These are phyloP conservation scores for Rhododendron vialii DNA, from an alignment of 148 eudicot genomes.

Conservation along the genomic window DNA sequence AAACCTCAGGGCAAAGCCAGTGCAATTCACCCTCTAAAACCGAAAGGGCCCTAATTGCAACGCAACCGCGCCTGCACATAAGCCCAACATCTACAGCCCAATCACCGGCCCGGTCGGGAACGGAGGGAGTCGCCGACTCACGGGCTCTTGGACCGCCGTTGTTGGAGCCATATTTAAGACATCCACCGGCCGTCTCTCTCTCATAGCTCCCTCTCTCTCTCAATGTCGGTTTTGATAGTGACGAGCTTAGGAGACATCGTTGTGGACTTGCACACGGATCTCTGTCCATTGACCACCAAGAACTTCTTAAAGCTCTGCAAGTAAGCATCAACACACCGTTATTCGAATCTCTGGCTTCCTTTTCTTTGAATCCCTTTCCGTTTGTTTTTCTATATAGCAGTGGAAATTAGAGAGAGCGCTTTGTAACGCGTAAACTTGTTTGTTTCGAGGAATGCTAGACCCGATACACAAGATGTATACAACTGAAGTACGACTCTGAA, in stretches of 20 bases:
- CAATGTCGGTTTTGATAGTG: constrained; percentile 83
- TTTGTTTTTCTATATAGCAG: neutral
- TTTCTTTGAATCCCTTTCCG: neutral
- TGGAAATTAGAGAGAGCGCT: neutral
- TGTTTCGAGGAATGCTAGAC: too few relatives aligned
- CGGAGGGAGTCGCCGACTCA: neutral
- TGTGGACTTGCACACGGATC: constrained; percentile 72
- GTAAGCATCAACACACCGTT: constrained; percentile 23
- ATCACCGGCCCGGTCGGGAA: neutral
- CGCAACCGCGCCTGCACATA: too few relatives aligned
- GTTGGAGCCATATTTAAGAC: neutral
- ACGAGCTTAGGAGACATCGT: constrained; percentile 87
- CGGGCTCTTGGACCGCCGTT: neutral
- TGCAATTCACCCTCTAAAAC: neutral
- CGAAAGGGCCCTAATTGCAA: neutral
- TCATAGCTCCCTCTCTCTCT: neutral
- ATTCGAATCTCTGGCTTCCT: neutral
- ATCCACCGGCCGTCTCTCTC: neutral
- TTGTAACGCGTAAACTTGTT: neutral
- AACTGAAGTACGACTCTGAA: too few relatives aligned
- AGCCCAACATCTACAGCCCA: neutral
- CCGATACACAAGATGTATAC: too few relatives aligned
- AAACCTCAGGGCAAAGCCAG: neutral
- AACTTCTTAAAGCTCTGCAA: constrained; percentile 94
- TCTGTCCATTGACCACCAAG: constrained; percentile 86